Conservation (phyloP, 441 rosid species). For the Heliophila coronopifolia region DNA sequence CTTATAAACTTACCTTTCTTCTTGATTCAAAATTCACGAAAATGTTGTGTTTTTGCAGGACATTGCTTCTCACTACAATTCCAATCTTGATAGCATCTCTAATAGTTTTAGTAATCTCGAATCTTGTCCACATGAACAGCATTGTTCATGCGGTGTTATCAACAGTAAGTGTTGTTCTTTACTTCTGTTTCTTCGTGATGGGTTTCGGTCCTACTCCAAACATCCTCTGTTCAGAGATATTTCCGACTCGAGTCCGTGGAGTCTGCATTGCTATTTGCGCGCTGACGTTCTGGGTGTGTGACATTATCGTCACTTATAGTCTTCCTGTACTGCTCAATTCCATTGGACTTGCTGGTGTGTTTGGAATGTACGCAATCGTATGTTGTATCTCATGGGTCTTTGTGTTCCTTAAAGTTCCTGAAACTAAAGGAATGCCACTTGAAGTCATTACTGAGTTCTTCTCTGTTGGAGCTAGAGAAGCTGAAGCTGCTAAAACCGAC, state of each 20-base stretch:
- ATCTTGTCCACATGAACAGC: constrained; percentile 40
- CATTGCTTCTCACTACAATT: constrained; percentile 65
- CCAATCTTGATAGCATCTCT: constrained; percentile 69
- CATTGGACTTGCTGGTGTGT: constrained; percentile 71
- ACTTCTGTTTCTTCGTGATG: constrained; percentile 91
- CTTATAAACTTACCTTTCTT: background rate
- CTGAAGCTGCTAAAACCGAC: constrained; percentile 41
- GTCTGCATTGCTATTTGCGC: constrained; percentile 92
- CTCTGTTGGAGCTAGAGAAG: constrained; percentile 75
- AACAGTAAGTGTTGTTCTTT: constrained; percentile 62
- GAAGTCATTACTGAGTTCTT: constrained; percentile 94
- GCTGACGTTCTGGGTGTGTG: constrained; percentile 69
- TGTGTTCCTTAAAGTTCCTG: constrained; percentile 83
- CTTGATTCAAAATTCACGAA: constrained; percentile 3
- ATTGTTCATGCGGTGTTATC: constrained; percentile 64
- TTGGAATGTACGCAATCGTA: constrained; percentile 62
- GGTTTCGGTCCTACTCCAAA: constrained; percentile 93
- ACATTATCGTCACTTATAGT: constrained; percentile 70
- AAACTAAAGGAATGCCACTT: constrained; percentile 98
- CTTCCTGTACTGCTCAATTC: constrained; percentile 64
- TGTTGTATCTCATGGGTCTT: constrained; percentile 57
- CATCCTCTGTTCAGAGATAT: constrained; percentile 91
- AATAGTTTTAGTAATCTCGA: constrained; percentile 46
- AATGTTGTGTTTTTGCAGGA: constrained; percentile 38
- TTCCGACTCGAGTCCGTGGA: constrained; percentile 96